phyloP scores from a whole-genome alignment of 805 yeast genomes.

The Millerozyma miso region DNA sequence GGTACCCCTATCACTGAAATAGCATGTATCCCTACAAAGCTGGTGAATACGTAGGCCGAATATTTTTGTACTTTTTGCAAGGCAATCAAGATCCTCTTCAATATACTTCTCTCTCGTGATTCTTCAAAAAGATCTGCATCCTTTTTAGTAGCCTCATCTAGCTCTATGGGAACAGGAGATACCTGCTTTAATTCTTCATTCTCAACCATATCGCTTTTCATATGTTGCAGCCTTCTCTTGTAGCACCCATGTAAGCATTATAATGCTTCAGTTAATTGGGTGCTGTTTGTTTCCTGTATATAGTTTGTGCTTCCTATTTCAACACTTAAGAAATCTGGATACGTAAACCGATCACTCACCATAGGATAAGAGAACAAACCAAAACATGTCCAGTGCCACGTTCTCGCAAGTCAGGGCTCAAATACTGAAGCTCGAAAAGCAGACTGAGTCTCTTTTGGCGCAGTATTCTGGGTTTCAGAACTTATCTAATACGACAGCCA shows the following conservation, averaged over 20 bases:
- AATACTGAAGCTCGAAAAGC: constrained; percentile 66
- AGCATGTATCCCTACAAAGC: constrained; percentile 56
- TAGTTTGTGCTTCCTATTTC: too few species aligned
- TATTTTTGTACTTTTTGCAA: constrained; percentile 46
- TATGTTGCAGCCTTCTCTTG: background rate
- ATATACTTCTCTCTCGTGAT: background rate
- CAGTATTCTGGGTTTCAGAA: constrained; percentile 32
- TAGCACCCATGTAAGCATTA: constrained; percentile 1
- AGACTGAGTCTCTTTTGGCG: constrained; percentile 54
- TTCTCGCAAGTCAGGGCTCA: constrained; percentile 68
- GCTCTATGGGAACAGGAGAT: background rate
- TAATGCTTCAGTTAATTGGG: background rate
- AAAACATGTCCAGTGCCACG: constrained; percentile 36
- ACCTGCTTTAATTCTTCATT: background rate
- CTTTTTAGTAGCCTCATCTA: background rate
- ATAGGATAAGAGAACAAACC: background rate
- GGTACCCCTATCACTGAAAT: constrained; percentile 55
- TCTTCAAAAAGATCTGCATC: background rate
- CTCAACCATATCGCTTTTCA: background rate
- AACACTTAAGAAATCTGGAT: background rate
- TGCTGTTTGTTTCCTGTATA: background rate
- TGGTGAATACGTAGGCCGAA: constrained; percentile 54
- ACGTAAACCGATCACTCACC: background rate
- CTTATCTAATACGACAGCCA: constrained; percentile 13
- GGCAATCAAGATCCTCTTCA: constrained; percentile 9